Base-by-base conservation (phyloP, 768 basidiomycete genomes). In the Boletus tylopilopsis region DNA sequence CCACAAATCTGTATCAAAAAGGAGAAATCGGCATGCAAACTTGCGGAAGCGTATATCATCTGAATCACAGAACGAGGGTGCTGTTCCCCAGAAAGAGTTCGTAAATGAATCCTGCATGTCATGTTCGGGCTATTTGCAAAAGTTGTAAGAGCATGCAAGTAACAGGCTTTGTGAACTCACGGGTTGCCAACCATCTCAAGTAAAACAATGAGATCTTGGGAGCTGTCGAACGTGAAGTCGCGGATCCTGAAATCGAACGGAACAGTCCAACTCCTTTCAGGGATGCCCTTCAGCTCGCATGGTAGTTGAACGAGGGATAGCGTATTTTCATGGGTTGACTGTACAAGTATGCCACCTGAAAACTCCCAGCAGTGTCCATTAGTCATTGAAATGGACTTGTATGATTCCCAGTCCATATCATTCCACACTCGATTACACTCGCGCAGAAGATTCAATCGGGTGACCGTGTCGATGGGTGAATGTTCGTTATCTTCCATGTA, bases 151-250 rank as follows among this genome's bases (percentile, higher is more conserved):
- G 8, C 35, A 10, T 18, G 21, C 45, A 37, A 7, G 23, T 30
- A 30, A 12, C 10, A 24, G 11, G 37, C 6, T 16, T 34, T n/a
- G 29, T 27, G 10, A 21, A 56, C 67, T 55, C 41, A 68, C 65
- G 41, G 11, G 11, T 9, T 30, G 5, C 55, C 68, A 4, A 11
- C 10, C n/a, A 43, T 18, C 40, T 68, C 64, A n/a, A 73, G 49
- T 5, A 62, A 51, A 19, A 67, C 61, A 9, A 73, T 35, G 32
- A 73, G 61, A 53, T 73, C 55, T 55, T 72, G 67, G 5, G 68
- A 70, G 21, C 51, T 58, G 53, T 73, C 71, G 8, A 71, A 50
- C 10, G 67, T 61, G 33, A 74, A 73, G 45, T 74, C 71, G n/a
- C 58, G 58, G 36, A 69, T 47, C n/a, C 23, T 35, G 29, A 70